These are phyloP conservation scores for Prunus fruticosa DNA, from an alignment of 306 rosid genomes.

Conservation along the genomic window DNA sequence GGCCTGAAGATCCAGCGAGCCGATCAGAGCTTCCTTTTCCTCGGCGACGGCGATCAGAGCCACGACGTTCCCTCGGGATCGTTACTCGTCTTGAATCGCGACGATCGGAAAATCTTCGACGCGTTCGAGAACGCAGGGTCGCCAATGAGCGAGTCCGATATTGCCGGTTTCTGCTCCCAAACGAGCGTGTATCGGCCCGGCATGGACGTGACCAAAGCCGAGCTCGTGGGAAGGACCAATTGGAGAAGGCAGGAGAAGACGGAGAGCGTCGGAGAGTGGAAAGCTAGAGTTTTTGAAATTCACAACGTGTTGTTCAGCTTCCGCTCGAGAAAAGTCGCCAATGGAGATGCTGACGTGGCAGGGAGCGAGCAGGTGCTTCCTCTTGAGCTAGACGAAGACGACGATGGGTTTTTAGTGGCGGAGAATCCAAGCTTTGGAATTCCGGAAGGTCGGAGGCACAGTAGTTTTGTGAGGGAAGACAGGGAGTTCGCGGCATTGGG, in stretches of 20 bases:
- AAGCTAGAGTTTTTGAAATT: slow-evolving; percentile 74
- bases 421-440: slow-evolving; percentile 73
- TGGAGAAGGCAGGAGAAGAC: slow-evolving; percentile 94
- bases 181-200: slow-evolving; percentile 89
- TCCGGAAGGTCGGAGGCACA: slow-evolving; percentile 69
- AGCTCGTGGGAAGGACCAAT: slow-evolving; percentile 75
- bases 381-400: slow-evolving; percentile 89
- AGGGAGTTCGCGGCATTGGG: slow-evolving; percentile 70
- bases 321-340: slow-evolving; percentile 70
- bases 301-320: slow-evolving; percentile 86
- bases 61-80: slow-evolving; percentile 56
- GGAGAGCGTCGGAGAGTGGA: slow-evolving; percentile 89
- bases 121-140: slow-evolving; percentile 83
- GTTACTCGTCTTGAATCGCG: slow-evolving; percentile 74
- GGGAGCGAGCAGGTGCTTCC: slow-evolving; percentile 79
- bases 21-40: slow-evolving; percentile 90
- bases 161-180: slow-evolving; percentile 76
- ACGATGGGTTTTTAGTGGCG: slow-evolving; percentile 84
- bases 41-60: slow-evolving; percentile 68
- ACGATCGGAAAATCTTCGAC: slow-evolving; percentile 63
- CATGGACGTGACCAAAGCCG: slow-evolving; percentile 91
- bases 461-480: slow-evolving; percentile 79
- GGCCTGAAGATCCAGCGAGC: slow-evolving; percentile 94
- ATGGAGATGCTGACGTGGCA: slow-evolving; percentile 55
- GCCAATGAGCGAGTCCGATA: slow-evolving; percentile 77